Conservation (phyloP, 2,329 filamentous ascomycete species). For the Didymella pomorum region DNA sequence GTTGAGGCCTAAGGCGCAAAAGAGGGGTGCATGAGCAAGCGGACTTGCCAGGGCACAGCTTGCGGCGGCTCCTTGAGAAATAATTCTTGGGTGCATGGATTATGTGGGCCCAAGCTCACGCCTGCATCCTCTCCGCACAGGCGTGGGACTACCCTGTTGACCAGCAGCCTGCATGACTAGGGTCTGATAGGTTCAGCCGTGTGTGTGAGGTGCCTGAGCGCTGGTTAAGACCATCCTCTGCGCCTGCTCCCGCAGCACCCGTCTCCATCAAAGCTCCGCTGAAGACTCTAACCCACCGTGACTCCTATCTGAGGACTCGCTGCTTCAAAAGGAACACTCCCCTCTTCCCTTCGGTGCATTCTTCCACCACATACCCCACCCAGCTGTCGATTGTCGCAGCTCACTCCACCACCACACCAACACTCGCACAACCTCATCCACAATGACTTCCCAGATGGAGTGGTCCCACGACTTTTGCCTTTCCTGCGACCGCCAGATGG, state of each 20-base stretch:
- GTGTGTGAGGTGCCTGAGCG: constrained; percentile 34
- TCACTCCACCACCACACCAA: constrained; percentile 10
- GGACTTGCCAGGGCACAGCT: constrained; percentile 17
- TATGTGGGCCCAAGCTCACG: constrained; percentile 23
- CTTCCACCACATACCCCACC: constrained; percentile 9
- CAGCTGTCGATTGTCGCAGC: constrained; percentile 14
- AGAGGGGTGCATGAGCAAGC: constrained; percentile 34
- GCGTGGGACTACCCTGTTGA: constrained; percentile 32
- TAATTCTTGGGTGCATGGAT: constrained; percentile 24
- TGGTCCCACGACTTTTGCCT: constrained; percentile 96
- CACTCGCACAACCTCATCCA: constrained; percentile 2
- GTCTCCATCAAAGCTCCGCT: constrained; percentile 39
- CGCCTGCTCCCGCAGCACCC: constrained; percentile 33
- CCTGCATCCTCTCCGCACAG: constrained; percentile 6
- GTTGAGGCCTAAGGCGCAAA: constrained; percentile 8
- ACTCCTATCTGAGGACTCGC: constrained; percentile 27
- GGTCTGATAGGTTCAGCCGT: constrained; percentile 14
- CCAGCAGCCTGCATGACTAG: constrained; percentile 10
- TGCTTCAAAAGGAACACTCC: constrained; percentile 12
- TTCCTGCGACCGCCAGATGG: constrained; percentile 87
- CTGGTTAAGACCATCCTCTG: constrained; percentile 38
- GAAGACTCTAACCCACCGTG: constrained; percentile 29
- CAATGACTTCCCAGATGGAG: constrained; percentile 57
- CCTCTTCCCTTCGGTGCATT: constrained; percentile 9
- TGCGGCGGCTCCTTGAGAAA: constrained; percentile 31